Base-by-base conservation (phyloP, 805 yeast species). In the Phaffomyces opuntiae region DNA sequence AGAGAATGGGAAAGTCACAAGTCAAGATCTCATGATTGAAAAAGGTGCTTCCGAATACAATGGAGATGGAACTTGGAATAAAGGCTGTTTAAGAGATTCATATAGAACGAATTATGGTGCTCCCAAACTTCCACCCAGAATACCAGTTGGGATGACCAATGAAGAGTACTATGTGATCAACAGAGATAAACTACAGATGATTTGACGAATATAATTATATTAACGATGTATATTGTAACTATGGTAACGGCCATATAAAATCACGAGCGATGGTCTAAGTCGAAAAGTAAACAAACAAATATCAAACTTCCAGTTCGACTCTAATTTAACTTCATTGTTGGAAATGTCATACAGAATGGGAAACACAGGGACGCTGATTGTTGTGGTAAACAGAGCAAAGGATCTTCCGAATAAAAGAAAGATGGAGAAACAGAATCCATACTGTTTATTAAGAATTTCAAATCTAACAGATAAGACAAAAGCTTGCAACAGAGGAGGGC, bases 391-490 rank as follows among this genome's bases (percentile, higher is more conserved):
- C 44, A 77, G 87, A 52, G 96, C 93, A 1, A 81, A 82, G 56
- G 95, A 88, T 57, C 74, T 93, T 38, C 95, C 96, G 24, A 91
- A 93, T 64, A 69, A 88, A 50, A 72, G 91, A 34, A 87, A 83
- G 51, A 70, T 91, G 43, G 97, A 95, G 57, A 93, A 93, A 58
- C 99, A 93, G 65, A 84, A 87, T 52, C 99, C 98, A 2, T 90
- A 87, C 65, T 84, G 89, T 49, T 79, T 91, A 7, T 72, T 87
- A 12, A 70, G 98, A 46, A 72, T 93, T 6, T 91, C 90, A 27
- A 87, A 87, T 49, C 77, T 78, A 55, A 91, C 95, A 9, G 81
- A 85, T 52, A 80, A 83, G 57, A 87, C 97, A 1, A 81, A 80
- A 33, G 74, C 87, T 0, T 80, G 86, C 48, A 75, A 78, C 43